phyloP scores from a whole-genome alignment of 345 rosid species.

The Aegle marmelos region DNA sequence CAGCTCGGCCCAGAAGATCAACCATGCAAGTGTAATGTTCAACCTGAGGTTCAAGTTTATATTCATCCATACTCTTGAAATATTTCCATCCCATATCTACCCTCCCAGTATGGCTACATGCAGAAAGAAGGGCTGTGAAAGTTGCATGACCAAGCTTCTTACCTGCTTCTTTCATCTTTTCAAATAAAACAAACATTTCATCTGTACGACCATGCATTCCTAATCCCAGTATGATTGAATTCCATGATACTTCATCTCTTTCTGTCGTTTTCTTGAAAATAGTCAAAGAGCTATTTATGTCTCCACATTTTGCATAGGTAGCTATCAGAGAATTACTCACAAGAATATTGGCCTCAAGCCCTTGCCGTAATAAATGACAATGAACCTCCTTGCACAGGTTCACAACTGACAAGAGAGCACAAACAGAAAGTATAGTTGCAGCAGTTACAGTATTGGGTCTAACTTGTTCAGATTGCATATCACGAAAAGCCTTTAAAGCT shows the following conservation, averaged over 20 bases:
- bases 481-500: constrained; percentile 32
- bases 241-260: constrained; percentile 43
- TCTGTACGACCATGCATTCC: constrained; percentile 39
- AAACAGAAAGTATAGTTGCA: constrained; percentile 40
- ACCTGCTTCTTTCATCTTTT: constrained; percentile 35
- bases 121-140: constrained; percentile 43
- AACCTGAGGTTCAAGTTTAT: constrained; percentile 39
- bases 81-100: constrained; percentile 37
- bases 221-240: constrained; percentile 39
- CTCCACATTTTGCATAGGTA: constrained; percentile 48
- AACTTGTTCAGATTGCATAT: constrained; percentile 34
- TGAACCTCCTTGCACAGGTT: constrained; percentile 43
- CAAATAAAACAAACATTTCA: constrained; percentile 33
- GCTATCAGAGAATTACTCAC: constrained; percentile 37
- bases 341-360: constrained; percentile 27
- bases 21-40: constrained; percentile 55
- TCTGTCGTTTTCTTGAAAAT: constrained; percentile 29
- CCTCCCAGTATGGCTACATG: constrained; percentile 45
- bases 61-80: constrained; percentile 36
- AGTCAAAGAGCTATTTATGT: constrained; percentile 24
- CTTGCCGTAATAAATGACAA: constrained; percentile 37
- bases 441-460: constrained; percentile 38
- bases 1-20: constrained; percentile 47
- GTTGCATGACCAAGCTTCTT: constrained; percentile 35
- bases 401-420: constrained; percentile 30